Conservation (phyloP, 192 early-diverging fungal genomes). For the Umbelopsis sp. region DNA sequence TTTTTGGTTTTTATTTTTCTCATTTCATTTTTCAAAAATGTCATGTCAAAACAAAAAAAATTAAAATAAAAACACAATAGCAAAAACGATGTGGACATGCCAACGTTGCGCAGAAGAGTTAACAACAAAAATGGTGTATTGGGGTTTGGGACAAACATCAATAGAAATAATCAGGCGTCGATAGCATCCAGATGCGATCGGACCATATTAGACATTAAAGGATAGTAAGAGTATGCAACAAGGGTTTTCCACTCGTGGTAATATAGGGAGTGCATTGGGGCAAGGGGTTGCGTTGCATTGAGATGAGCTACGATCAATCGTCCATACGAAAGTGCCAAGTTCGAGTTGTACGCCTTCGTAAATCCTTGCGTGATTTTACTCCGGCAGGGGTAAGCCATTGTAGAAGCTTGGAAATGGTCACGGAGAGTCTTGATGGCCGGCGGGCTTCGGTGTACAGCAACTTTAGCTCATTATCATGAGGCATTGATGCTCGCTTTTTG, state of each 20-base stretch:
- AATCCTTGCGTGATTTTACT: neutral
- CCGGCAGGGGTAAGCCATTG: conserved; percentile 6
- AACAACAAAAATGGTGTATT: neutral
- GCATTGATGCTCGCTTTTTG: neutral
- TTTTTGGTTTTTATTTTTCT: too few species aligned
- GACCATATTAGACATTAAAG: conserved; percentile 2
- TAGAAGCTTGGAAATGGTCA: neutral
- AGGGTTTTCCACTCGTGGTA: neutral
- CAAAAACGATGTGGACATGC: too few species aligned
- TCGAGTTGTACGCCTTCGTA: conserved; percentile 10
- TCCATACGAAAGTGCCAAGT: neutral
- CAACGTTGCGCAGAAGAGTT: neutral
- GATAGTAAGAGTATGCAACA: neutral
- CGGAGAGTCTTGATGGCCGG: neutral
- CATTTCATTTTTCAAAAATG: too few species aligned
- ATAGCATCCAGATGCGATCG: conserved; percentile 6
- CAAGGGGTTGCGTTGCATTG: neutral
- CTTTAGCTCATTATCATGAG: neutral
- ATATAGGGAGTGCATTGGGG: neutral
- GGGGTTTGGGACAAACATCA: neutral
- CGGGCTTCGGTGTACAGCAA: neutral
- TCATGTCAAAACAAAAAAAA: too few species aligned
- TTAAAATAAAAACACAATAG: too few species aligned
- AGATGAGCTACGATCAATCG: neutral
- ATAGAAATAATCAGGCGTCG: neutral